Percentiles rank a stretch among this genome's conserved stretches.
Evolutionary conservation across 371 early-diverging fungal genomes (phyloP).

Genomic region (Mucor irregularis): DNA sequence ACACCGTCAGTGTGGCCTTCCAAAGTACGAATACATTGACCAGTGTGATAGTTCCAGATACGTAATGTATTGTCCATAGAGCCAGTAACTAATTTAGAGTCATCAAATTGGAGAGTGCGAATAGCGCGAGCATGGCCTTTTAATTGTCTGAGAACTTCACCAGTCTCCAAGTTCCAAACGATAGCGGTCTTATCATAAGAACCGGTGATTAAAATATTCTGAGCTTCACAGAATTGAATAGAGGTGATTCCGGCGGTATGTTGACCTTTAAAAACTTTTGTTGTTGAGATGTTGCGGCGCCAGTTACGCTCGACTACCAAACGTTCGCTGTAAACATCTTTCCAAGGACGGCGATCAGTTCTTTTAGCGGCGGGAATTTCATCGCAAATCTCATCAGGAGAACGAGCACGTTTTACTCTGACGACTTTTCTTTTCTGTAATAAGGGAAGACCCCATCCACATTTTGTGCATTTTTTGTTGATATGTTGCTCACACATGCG

Average conservation of each 20-base stretch:
- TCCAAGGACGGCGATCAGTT: constrained; percentile 61
- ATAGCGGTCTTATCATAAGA: constrained; percentile 79
- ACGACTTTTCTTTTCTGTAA: constrained; percentile 50
- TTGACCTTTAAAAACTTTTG: constrained; percentile 46
- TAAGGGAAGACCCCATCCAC: constrained; percentile 94
- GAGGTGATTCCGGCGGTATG: constrained; percentile 82
- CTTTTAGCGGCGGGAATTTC: constrained; percentile 22
- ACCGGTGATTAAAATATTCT: constrained; percentile 76
- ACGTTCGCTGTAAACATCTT: constrained; percentile 82
- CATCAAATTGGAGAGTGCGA: constrained; percentile 84
- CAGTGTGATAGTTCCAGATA: constrained; percentile 96
- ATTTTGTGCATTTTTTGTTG: constrained; percentile 90
- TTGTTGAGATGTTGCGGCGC: constrained; percentile 66
- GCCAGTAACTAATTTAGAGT: constrained; percentile 82
- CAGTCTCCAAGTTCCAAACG: constrained; percentile 83
- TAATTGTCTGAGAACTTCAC: constrained; percentile 69
- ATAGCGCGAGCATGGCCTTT: constrained; percentile 88
- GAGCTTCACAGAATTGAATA: constrained; percentile 78
- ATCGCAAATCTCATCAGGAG: not conserved
- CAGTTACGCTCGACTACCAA: constrained; percentile 82
- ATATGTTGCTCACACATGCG: constrained; percentile 96
- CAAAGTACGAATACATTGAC: constrained; percentile 83
- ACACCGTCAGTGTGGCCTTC: constrained; percentile 87
- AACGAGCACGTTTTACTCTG: constrained; percentile 17
- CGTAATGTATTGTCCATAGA: constrained; percentile 92